Percentiles rank a stretch among this genome's conserved stretches.
phyloP scores from a whole-genome alignment of 139 green algal species.

The Tetraselmis chui region DNA sequence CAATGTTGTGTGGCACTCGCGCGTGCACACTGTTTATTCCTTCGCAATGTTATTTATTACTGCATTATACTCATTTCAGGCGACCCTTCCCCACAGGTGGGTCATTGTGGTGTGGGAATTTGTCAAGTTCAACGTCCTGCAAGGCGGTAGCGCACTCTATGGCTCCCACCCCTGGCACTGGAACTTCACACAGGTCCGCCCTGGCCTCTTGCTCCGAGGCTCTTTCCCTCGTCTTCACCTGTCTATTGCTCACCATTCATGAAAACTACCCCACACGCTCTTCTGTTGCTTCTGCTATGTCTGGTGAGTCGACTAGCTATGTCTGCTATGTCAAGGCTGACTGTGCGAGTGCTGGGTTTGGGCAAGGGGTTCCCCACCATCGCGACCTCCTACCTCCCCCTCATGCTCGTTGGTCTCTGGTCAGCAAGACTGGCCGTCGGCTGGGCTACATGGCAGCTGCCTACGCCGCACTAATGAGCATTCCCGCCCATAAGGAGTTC shows the following conservation, averaged over 20 bases:
- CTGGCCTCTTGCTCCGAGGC: too few species aligned
- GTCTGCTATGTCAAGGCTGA: too few species aligned
- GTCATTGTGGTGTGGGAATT: conserved; percentile 55
- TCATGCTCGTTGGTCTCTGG: neutral
- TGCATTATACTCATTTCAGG: too few species aligned
- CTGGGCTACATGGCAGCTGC: conserved; percentile 15
- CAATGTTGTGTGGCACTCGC: too few species aligned
- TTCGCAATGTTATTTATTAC: too few species aligned
- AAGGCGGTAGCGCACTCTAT: conserved; percentile 38
- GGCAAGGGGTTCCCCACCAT: neutral
- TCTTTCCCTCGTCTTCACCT: neutral
- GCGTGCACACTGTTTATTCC: too few species aligned
- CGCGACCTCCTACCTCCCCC: neutral
- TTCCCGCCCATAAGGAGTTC: conserved; percentile 56
- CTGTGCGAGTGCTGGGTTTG: too few species aligned
- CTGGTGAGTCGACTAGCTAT: conserved; percentile 24
- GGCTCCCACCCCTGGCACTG: conserved; percentile 66
- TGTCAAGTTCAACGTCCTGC: conserved; percentile 62
- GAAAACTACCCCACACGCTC: conserved; percentile 1
- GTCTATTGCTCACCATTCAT: neutral
- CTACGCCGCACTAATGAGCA: conserved; percentile 28
- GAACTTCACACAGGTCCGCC: conserved; percentile 37
- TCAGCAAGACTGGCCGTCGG: neutral
- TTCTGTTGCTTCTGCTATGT: neutral
- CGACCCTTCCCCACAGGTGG: conserved; percentile 39